Evolutionary conservation across 768 basidiomycete genomes (phyloP), one percentile per base, ranked within the genome.

Genomic region (Leccinum subtestaceum): DNA sequence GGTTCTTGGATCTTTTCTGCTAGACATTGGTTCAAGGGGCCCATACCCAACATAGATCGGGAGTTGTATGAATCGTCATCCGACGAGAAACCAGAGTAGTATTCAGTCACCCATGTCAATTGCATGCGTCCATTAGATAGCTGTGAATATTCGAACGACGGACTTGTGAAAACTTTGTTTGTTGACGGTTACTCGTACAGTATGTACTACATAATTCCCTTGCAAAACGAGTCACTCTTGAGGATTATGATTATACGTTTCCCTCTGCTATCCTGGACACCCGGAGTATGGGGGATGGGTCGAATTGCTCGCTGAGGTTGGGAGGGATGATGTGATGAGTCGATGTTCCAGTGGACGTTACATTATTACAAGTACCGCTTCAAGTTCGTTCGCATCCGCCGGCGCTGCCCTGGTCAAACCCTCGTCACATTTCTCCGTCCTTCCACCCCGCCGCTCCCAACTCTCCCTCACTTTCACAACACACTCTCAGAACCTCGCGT

Each of bases 1-100:
- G 59, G 54, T 0, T 68, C 65, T 17, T 78, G 77, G 76, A 55
- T 74, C 29, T 47, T 75, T 40, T 74, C 72, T 3, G 74, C 75
- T 1, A 64, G 62, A 10, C 57, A 70, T 52, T 77, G 74, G 76
- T 77, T 75, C 52, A 66, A 61, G 2, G 73, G 74, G 2, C 72
- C 77, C 11, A 58, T 76, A 27, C 61, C 68, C 13, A 78, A 73
- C 57, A 64, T 74, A 36, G 58, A 60, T 27, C 43, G 43, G 19
- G 47, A 60, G 13, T 34, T 32, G 27, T 51, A 27, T 50, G n/a
- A 31, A n/a, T 19, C 29, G 31, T 45, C 60, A 31, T 43, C 43
- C 9, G 45, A 52, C 32, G 25, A 19, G 11, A 61, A 53, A 13
- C 63, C 47, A 6, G 51, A 55, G 40, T 45, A 55, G 25, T 36